Evolutionary conservation across 2,329 filamentous ascomycete species (phyloP).

Genomic region (Stachybotrys echinatus): DNA sequence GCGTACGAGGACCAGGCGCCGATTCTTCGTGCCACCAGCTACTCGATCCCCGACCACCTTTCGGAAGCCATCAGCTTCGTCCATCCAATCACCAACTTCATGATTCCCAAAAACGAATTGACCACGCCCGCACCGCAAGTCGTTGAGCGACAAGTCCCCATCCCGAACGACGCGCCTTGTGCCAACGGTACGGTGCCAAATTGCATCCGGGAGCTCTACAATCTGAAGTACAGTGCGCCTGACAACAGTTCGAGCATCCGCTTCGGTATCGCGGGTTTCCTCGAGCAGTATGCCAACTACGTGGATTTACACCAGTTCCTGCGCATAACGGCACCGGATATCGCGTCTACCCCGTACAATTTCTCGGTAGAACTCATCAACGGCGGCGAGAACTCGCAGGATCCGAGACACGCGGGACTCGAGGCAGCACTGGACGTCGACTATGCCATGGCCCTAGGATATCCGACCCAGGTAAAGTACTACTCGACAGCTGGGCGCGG

Average conservation of each 20-base stretch:
- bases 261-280: constrained; percentile 43
- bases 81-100: constrained; percentile 44
- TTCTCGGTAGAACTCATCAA: constrained; percentile 35
- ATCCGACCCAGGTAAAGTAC: constrained; percentile 38
- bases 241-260: constrained; percentile 27
- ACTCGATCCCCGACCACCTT: constrained; percentile 36
- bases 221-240: constrained; percentile 30
- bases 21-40: constrained; percentile 38
- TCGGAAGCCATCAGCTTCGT: constrained; percentile 36
- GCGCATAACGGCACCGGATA: constrained; percentile 25
- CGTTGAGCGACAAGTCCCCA: constrained; percentile 6
- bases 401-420: constrained; percentile 26
- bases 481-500: constrained; percentile 40
- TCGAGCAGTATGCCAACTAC: constrained; percentile 41
- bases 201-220: constrained; percentile 40
- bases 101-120: constrained; percentile 31
- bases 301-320: constrained; percentile 35
- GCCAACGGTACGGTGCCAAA: constrained; percentile 25
- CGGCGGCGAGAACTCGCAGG: constrained; percentile 38
- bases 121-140: constrained; percentile 8
- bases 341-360: constrained; percentile 30
- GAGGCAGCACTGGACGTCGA: constrained; percentile 46
- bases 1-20: constrained; percentile 28
- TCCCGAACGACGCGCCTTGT: constrained; percentile 24
- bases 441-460: constrained; percentile 39